Evolutionary conservation across 2,329 filamentous ascomycete genomes (phyloP).

Genomic region (Neurospora sp.): DNA sequence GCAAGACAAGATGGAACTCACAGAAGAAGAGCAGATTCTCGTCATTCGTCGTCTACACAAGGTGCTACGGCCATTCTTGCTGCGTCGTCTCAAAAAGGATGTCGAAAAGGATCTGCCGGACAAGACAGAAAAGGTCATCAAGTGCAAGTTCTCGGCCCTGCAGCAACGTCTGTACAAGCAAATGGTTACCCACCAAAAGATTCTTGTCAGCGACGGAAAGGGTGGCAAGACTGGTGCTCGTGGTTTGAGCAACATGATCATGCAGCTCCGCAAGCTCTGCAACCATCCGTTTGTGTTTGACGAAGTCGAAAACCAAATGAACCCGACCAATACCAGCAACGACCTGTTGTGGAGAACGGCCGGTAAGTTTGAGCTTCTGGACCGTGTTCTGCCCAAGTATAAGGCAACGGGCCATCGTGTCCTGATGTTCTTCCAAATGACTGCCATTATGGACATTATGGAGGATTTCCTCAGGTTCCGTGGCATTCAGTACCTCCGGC

Average conservation of each 20-base stretch:
- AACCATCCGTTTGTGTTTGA: slow-evolving; percentile 99
- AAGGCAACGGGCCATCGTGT: slow-evolving; percentile 84
- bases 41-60: slow-evolving; percentile 98
- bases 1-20: slow-evolving; percentile 97
- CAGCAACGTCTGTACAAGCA: slow-evolving; percentile 95
- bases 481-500: slow-evolving; percentile 75
- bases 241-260: slow-evolving; percentile 98
- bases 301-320: slow-evolving; percentile 97
- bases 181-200: slow-evolving; percentile 89
- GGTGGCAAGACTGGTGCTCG: slow-evolving; percentile 89
- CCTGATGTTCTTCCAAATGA: slow-evolving; percentile 99
- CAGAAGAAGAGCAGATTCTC: slow-evolving; percentile 98
- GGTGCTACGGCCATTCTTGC: slow-evolving; percentile 90
- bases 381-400: slow-evolving; percentile 90
- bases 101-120: slow-evolving; percentile 98
- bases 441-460: slow-evolving; percentile 99
- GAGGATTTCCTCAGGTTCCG: slow-evolving; percentile 89
- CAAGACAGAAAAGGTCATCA: slow-evolving; percentile 98
- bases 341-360: slow-evolving; percentile 91
- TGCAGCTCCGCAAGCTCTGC: slow-evolving; percentile 97
- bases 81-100: slow-evolving; percentile 98
- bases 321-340: slow-evolving; percentile 78
- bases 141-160: slow-evolving; percentile 93
- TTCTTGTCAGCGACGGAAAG: slow-evolving; percentile 90
- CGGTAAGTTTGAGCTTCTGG: slow-evolving; percentile 93